These are phyloP conservation scores for Clavispora phyllophila DNA, from an alignment of 805 yeast genomes.

Conservation along the genomic window DNA sequence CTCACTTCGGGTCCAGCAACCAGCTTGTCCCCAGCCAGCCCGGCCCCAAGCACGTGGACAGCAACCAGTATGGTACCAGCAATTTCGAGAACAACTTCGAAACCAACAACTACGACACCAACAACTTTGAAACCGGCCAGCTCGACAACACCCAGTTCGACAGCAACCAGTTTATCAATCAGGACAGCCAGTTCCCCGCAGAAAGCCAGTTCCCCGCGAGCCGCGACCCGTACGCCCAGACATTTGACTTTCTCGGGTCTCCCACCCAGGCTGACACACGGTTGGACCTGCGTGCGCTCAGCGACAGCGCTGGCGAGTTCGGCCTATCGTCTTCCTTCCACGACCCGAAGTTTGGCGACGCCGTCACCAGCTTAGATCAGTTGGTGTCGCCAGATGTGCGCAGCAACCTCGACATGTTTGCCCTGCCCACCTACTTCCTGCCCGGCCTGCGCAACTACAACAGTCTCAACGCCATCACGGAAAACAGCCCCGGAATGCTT, in stretches of 20 bases:
- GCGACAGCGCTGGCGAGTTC: not conserved
- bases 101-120: not conserved
- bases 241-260: conserved; percentile 15
- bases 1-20: too few relatives aligned
- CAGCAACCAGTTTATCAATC: not conserved
- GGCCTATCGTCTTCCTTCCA: not conserved
- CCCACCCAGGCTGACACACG: conserved; percentile 10
- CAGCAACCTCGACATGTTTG: conserved; percentile 17
- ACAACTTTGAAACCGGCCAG: not conserved
- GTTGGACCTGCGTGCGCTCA: not conserved
- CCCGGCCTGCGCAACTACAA: conserved; percentile 30
- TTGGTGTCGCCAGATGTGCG: conserved; percentile 30
- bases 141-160: not conserved
- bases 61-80: too few relatives aligned
- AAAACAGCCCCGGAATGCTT: conserved; percentile 15
- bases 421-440: conserved; percentile 38
- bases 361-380: conserved; percentile 29
- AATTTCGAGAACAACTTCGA: not conserved
- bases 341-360: conserved; percentile 4
- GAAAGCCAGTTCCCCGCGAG: not conserved
- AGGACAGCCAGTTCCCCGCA: not conserved
- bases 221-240: conserved; percentile 12
- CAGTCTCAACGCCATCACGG: conserved; percentile 31
- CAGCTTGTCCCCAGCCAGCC: too few relatives aligned
- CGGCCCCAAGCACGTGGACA: too few relatives aligned